Percentiles rank a stretch among this genome's conserved stretches.
phyloP scores from a whole-genome alignment of 306 rosid species.

The Quercus suber region DNA sequence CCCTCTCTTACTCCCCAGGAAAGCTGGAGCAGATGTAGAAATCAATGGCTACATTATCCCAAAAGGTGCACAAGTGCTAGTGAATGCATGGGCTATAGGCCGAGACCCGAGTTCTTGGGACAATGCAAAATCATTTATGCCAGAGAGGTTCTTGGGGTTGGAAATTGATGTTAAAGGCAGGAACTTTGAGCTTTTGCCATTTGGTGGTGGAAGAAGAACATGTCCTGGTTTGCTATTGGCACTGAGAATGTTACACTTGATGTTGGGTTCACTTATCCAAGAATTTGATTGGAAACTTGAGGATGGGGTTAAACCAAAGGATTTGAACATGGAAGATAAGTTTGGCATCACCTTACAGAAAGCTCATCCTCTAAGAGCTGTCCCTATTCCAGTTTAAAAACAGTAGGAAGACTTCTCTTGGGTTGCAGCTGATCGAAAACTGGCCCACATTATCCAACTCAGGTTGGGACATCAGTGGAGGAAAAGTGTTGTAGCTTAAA shows the following conservation, averaged over 20 bases:
- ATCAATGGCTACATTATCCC: constrained; percentile 17
- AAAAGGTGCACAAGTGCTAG: constrained; percentile 20
- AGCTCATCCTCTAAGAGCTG: constrained; percentile 37
- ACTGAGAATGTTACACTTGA: constrained; percentile 36
- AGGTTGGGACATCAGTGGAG: no score
- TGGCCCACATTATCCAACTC: no score
- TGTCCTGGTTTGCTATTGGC: constrained; percentile 52
- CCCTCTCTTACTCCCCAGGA: constrained; percentile 17
- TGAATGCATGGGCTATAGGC: constrained; percentile 30
- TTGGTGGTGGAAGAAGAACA: constrained; percentile 47
- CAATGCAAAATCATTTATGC: constrained; percentile 24
- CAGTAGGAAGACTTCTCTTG: no score
- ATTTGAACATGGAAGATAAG: constrained; percentile 51
- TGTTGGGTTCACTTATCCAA: constrained; percentile 49
- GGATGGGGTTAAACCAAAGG: constrained; percentile 23
- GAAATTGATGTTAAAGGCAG: constrained; percentile 42
- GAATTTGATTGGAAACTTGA: constrained; percentile 60
- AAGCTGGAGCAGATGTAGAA: constrained; percentile 16
- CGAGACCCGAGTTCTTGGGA: no score
- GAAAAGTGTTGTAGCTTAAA: no score
- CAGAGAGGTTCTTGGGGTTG: constrained; percentile 49
- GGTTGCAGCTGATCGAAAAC: no score
- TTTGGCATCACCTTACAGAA: constrained; percentile 40
- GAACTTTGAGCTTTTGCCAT: constrained; percentile 47
- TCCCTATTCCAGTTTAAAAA: constrained; percentile 18